phyloP scores from a whole-genome alignment of 2,329 filamentous ascomycete species.

The Penicillium sclerotigenum region DNA sequence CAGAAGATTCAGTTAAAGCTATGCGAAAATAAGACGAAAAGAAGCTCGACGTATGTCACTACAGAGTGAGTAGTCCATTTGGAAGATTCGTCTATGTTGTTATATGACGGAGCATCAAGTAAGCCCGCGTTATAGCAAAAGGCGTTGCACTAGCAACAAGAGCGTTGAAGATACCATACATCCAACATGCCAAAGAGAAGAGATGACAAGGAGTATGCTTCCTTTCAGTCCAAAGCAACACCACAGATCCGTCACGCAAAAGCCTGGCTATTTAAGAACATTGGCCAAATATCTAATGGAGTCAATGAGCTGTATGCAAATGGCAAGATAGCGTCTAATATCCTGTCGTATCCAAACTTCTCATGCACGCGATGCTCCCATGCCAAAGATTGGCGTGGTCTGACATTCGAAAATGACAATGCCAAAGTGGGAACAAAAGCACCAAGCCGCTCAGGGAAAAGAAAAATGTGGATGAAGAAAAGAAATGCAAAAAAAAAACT shows the following conservation, averaged over 20 bases:
- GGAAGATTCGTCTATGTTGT: too few species aligned
- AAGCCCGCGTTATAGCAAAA: background rate
- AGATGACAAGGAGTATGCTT: background rate
- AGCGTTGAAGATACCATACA: conserved; percentile 1
- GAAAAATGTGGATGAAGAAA: background rate
- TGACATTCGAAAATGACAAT: background rate
- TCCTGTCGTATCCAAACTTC: background rate
- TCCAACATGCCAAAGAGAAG: background rate
- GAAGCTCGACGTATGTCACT: background rate
- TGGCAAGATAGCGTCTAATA: background rate
- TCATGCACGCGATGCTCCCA: conserved; percentile 1
- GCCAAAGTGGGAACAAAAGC: conserved; percentile 4
- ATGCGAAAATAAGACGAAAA: background rate
- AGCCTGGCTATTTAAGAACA: background rate
- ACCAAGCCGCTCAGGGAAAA: conserved; percentile 19
- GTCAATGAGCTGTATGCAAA: background rate
- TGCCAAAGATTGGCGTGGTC: background rate
- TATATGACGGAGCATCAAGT: background rate
- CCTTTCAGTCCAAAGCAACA: background rate
- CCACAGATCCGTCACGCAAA: background rate
- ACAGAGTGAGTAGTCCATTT: background rate
- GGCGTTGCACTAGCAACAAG: background rate
- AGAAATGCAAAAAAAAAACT: conserved; percentile 13
- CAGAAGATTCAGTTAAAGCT: background rate
- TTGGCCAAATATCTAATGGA: background rate